These are phyloP conservation scores for Lepidium aucheri DNA, from an alignment of 345 rosid genomes.

Conservation along the genomic window DNA sequence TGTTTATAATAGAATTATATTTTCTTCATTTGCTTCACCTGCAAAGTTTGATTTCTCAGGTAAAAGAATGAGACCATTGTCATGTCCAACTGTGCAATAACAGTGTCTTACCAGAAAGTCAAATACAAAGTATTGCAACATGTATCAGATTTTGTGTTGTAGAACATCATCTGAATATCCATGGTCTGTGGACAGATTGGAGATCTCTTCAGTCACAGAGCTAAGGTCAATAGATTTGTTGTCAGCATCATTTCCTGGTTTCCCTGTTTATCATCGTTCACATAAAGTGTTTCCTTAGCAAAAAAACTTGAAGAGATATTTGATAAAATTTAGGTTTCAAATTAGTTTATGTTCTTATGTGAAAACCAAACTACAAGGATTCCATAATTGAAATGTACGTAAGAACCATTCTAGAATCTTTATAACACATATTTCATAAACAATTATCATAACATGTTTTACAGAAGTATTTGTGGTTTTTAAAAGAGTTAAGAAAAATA, in stretches of 20 bases:
- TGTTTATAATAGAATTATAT: background rate
- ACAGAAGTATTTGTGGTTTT: too few relatives aligned
- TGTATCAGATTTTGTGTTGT: background rate
- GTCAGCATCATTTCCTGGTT: slow-evolving; percentile 88
- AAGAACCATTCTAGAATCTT: too few relatives aligned
- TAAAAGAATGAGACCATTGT: background rate
- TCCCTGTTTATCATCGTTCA: slow-evolving; percentile 38
- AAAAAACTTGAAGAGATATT: too few relatives aligned
- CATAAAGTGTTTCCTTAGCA: background rate
- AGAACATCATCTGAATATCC: background rate
- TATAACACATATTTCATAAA: too few relatives aligned
- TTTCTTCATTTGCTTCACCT: background rate
- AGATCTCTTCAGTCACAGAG: slow-evolving; percentile 25
- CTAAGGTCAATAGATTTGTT: slow-evolving; percentile 20
- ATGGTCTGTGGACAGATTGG: slow-evolving; percentile 19
- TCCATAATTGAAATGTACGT: too few relatives aligned
- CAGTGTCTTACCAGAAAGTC: background rate
- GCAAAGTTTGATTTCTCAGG: background rate
- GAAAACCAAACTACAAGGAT: too few relatives aligned
- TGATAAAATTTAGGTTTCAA: too few relatives aligned
- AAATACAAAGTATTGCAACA: background rate
- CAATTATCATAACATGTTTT: too few relatives aligned
- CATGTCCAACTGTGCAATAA: background rate
- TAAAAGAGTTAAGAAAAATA: too few relatives aligned
- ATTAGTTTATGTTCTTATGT: too few relatives aligned